Conservation (phyloP, 176 grass and related monocot species). For the Carex pumila region DNA sequence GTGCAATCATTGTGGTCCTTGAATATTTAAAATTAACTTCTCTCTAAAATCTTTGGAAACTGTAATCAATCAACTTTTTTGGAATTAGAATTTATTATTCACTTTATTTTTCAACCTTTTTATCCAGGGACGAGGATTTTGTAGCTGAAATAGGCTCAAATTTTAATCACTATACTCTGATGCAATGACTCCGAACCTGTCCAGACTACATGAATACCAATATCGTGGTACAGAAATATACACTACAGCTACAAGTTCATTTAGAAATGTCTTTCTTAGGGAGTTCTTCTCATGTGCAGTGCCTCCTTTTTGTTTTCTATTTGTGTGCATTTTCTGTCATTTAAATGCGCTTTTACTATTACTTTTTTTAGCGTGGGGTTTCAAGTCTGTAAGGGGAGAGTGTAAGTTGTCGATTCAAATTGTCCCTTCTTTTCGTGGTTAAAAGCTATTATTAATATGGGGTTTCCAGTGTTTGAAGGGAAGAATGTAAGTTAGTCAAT, state of each 20-base stretch:
- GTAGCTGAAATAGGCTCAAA: conserved; percentile 26
- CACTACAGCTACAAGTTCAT: not conserved
- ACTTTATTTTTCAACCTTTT: not conserved
- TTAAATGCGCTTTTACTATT: not conserved
- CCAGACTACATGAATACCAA: not conserved
- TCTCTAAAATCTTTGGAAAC: not conserved
- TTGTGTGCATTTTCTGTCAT: conserved; percentile 6
- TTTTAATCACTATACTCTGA: not conserved
- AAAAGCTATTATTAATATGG: not conserved
- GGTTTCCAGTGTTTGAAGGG: not conserved
- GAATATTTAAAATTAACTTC: not conserved
- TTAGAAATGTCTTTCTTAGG: not conserved
- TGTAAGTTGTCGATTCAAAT: not conserved
- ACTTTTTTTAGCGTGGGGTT: not conserved
- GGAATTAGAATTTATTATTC: not conserved
- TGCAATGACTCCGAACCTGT: not conserved
- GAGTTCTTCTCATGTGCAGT: not conserved
- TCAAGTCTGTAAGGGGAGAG: not conserved
- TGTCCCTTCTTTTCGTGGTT: not conserved
- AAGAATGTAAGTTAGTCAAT: not conserved
- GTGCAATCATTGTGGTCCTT: not conserved
- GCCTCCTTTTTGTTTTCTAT: not conserved
- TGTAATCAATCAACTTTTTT: not conserved
- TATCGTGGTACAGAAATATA: conserved; percentile 10
- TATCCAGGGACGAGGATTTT: conserved; percentile 60